A percentile compares a stretch with the other conserved stretches of the same genome.
phyloP scores from a whole-genome alignment of 352 stramenopile species.

The Phytophthora ramorum region DNA sequence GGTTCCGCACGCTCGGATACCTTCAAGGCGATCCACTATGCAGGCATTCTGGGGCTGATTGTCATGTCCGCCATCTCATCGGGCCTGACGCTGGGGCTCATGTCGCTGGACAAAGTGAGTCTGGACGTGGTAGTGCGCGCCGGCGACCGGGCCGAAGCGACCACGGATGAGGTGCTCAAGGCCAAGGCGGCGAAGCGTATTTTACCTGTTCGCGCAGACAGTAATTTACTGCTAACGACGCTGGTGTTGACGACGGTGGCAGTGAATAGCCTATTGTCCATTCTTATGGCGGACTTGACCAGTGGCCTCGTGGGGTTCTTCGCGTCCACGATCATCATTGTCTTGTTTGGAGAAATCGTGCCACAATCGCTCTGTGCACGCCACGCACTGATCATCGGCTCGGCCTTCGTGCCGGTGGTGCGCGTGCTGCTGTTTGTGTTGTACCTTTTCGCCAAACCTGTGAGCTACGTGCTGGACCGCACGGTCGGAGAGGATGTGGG shows the following conservation, averaged over 20 bases:
- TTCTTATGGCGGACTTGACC: constrained; percentile 95
- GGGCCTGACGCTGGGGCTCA: constrained; percentile 96
- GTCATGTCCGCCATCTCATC: constrained; percentile 94
- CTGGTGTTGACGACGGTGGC: constrained; percentile 97
- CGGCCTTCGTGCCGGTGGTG: constrained; percentile 89
- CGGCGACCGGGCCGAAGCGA: constrained; percentile 81
- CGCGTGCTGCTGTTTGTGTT: constrained; percentile 94
- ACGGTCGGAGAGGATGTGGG: constrained; percentile 94
- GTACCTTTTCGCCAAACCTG: constrained; percentile 90
- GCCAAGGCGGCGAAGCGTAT: constrained; percentile 74
- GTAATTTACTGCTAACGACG: constrained; percentile 98
- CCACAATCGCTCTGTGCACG: constrained; percentile 93
- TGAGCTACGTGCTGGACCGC: constrained; percentile 93
- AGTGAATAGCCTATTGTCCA: constrained; percentile 97
- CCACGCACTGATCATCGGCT: constrained; percentile 87
- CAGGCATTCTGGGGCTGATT: constrained; percentile 67
- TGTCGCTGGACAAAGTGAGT: constrained; percentile 96
- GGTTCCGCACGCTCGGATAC: constrained; percentile 9
- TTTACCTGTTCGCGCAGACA: constrained; percentile 89
- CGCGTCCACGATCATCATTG: constrained; percentile 94
- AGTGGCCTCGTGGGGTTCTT: constrained; percentile 93
- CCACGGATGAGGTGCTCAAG: constrained; percentile 64
- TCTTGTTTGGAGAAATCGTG: constrained; percentile 96
- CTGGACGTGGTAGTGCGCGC: constrained; percentile 95
- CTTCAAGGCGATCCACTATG: constrained; percentile 50